Base-by-base conservation (phyloP, 176 grass and related monocot genomes). In the Musa itinerans region DNA sequence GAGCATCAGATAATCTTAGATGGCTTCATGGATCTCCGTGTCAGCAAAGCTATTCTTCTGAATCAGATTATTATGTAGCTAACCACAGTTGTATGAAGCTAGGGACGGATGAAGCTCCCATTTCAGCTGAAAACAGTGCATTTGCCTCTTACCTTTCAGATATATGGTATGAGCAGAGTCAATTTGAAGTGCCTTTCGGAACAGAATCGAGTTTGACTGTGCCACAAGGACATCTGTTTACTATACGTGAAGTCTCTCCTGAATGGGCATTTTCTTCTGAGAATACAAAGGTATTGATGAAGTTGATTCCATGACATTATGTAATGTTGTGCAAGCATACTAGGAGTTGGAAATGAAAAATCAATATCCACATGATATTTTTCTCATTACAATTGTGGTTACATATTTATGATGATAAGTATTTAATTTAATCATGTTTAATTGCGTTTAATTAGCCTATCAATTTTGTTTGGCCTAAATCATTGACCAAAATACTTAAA, bases 261-360 rank as follows among this genome's bases (percentile, higher is more conserved):
- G 88, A 94, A 89, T 85, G 85, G 74, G 88, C 86, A 16, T 94
- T 89, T 89, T 86, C 83, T 81, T 78, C 74, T 85, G 96, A 89
- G 87, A 94, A 53, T 64, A 89, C 89, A 78, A 99, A 99, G 88
- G 96, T 95, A 93, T 52, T 71, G 27, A 68, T 17, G 25, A 17
- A 29, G 65, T 29, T 7, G 19, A 19, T 61, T 61, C 57, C 57
- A 61, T 20, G 57, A 61, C 17, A 20, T 43, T 61, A 61, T 61
- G 5, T 21, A 19, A 20, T 61, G 15, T 61, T n/a, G 17, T 61
- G 57, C 57, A n/a, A n/a, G 57, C 16, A 61, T n/a, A 1, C 0
- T 0, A 16, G 57, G 7, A 59, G 12, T 59, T 20, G 15, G n/a
- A 59, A 59, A 7, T 19, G 57, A 59, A 59, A 59, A 34, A 34